Conservation (phyloP, 2,329 filamentous ascomycete genomes). For the Arthrobotrys musiformis region DNA sequence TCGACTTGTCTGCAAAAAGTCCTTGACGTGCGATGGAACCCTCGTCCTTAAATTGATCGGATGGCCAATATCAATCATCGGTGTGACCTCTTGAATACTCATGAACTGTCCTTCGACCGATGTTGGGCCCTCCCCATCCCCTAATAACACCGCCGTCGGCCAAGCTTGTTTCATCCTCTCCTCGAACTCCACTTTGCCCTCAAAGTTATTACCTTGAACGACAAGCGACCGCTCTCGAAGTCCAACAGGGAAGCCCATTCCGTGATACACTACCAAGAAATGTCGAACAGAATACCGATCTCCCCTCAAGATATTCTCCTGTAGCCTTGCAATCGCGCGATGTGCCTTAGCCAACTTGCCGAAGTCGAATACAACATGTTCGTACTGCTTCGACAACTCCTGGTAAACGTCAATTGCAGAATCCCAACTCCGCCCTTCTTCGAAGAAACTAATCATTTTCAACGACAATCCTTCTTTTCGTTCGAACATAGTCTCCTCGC, state of each 20-base stretch:
- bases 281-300: slow-evolving; percentile 83
- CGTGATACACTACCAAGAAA: slow-evolving; percentile 89
- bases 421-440: slow-evolving; percentile 93
- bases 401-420: slow-evolving; percentile 87
- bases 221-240: slow-evolving; percentile 91
- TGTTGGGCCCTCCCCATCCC: slow-evolving; percentile 74
- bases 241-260: slow-evolving; percentile 83
- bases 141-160: slow-evolving; percentile 83
- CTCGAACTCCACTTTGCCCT: slow-evolving; percentile 82
- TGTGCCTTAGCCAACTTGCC: slow-evolving; percentile 88
- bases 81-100: slow-evolving; percentile 80
- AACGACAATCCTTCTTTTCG: slow-evolving; percentile 93
- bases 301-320: slow-evolving; percentile 86
- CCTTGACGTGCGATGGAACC: slow-evolving; percentile 82
- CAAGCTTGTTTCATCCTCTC: slow-evolving; percentile 93
- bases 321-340: slow-evolving; percentile 88
- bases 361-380: slow-evolving; percentile 89
- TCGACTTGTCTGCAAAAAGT: slow-evolving; percentile 73
- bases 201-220: slow-evolving; percentile 81
- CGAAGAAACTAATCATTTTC: slow-evolving; percentile 92
- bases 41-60: slow-evolving; percentile 89
- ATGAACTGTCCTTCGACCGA: slow-evolving; percentile 92
- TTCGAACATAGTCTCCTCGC: slow-evolving; percentile 86
- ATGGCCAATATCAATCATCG: slow-evolving; percentile 83
- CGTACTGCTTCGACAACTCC: slow-evolving; percentile 91